These are phyloP conservation scores for Eucalyptus brandiana DNA, from an alignment of 345 rosid genomes.

Conservation along the genomic window DNA sequence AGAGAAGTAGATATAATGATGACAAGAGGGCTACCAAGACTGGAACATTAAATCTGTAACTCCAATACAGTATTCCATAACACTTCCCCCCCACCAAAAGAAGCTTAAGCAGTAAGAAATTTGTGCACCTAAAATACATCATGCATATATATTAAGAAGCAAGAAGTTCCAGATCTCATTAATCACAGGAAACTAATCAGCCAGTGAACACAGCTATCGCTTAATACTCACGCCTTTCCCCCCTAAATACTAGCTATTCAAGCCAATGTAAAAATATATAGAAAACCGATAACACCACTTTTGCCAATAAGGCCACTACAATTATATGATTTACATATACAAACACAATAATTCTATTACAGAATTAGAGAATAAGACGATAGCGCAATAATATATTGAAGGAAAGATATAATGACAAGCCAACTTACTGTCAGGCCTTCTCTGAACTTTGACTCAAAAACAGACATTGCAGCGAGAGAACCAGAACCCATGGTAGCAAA, in stretches of 20 bases:
- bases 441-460: constrained; percentile 9
- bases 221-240: neutral
- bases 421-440: constrained; percentile 7
- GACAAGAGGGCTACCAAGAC: neutral
- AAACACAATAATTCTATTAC: neutral
- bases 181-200: neutral
- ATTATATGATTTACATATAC: neutral
- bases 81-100: neutral
- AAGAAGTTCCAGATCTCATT: neutral
- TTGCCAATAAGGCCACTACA: neutral
- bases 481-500: constrained; percentile 15
- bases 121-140: neutral
- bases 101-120: neutral
- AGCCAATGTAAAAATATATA: neutral
- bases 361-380: neutral
- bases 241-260: neutral
- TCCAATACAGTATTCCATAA: neutral
- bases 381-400: neutral
- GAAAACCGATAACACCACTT: neutral
- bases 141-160: neutral
- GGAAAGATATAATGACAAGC: neutral
- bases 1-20: neutral
- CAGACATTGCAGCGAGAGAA: constrained; percentile 13
- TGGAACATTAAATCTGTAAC: neutral
- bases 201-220: neutral